phyloP scores from a whole-genome alignment of 345 rosid genomes.

The Brassica rapa region DNA sequence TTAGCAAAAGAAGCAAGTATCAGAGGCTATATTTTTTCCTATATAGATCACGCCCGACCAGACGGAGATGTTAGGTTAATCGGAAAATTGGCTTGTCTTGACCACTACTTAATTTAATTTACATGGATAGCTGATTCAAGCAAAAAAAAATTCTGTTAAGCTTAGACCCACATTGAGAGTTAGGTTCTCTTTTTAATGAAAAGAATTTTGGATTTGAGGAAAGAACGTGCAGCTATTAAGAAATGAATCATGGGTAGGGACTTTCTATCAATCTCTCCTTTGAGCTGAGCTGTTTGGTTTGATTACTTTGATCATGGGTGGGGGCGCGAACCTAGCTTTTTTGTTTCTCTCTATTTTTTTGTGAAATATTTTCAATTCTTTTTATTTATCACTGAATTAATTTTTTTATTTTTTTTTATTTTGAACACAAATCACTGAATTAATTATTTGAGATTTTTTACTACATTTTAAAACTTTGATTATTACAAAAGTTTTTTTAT shows the following conservation, averaged over 20 bases:
- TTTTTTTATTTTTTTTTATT: too few species aligned
- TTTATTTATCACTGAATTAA: neutral
- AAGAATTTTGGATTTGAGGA: constrained; percentile 14
- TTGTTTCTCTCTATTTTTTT: constrained; percentile 1
- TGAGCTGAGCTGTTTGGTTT: constrained; percentile 28
- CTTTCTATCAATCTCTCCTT: neutral
- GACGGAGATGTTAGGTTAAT: too few species aligned
- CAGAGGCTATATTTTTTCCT: too few species aligned
- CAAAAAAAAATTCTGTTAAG: constrained; percentile 1
- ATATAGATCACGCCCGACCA: too few species aligned
- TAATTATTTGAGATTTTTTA: neutral
- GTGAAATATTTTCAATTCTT: neutral
- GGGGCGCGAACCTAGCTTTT: constrained; percentile 37
- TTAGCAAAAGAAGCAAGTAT: too few species aligned
- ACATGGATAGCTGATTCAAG: too few species aligned
- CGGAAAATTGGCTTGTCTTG: too few species aligned
- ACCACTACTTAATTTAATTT: too few species aligned
- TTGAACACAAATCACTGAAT: too few species aligned
- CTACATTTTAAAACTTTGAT: neutral
- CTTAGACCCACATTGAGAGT: constrained; percentile 34
- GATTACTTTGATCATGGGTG: constrained; percentile 36
- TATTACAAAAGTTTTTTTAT: neutral
- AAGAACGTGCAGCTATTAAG: constrained; percentile 31
- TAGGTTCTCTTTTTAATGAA: neutral
- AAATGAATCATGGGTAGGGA: neutral